A percentile compares a stretch with the other conserved stretches of the same genome.
Conservation (phyloP, 805 yeast species). For the Crinitomyces ghanaensis region DNA sequence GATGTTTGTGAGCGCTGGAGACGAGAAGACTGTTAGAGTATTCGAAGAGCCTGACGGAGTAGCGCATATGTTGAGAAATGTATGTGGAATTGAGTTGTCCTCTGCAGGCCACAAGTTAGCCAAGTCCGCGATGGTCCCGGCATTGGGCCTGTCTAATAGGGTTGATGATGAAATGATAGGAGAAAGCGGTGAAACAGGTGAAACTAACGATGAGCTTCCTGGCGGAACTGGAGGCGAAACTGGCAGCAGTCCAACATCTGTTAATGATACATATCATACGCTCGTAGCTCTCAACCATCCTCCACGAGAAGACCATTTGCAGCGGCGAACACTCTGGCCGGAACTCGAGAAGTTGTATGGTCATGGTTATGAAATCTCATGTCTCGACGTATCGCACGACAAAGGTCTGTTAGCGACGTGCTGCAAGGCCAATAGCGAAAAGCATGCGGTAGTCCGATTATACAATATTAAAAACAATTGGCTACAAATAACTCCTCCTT, state of each 20-base stretch:
- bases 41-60: conserved; percentile 82
- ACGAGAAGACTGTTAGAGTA: conserved; percentile 82
- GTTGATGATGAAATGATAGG: conserved; percentile 44
- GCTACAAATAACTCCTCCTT: conserved; percentile 47
- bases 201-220: conserved; percentile 21
- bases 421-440: conserved; percentile 74
- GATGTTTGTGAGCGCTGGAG: conserved; percentile 85
- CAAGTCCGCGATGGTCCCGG: conserved; percentile 83
- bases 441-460: conserved; percentile 76
- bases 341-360: conserved; percentile 92
- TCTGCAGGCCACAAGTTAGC: conserved; percentile 38
- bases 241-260: too few species aligned
- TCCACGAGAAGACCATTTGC: conserved; percentile 85
- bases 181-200: conserved; percentile 24
- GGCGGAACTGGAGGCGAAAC: too few species aligned
- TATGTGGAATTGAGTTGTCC: conserved; percentile 33
- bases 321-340: conserved; percentile 88
- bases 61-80: conserved; percentile 43
- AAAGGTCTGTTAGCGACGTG: conserved; percentile 67
- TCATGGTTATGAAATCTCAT: conserved; percentile 88
- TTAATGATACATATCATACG: too few species aligned
- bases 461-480: conserved; percentile 47
- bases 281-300: conserved; percentile 36
- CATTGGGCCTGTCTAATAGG: conserved; percentile 85
- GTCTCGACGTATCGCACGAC: conserved; percentile 61